Base-by-base conservation (phyloP, 352 stramenopile genomes). In the Pythium aristosporum region DNA sequence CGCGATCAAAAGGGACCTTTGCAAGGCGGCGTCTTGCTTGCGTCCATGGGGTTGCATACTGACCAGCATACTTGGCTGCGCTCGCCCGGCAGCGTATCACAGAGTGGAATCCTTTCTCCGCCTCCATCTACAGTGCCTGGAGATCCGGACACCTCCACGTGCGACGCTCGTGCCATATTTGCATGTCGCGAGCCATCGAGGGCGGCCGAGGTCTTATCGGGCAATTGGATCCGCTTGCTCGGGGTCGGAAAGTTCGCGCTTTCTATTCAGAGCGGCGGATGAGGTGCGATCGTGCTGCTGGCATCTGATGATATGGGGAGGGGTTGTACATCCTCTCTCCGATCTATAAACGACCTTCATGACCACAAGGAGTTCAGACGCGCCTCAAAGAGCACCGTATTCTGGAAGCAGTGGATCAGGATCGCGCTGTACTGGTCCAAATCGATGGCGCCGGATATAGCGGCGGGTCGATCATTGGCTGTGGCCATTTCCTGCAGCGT, bases 321-420 rank as follows among this genome's bases (percentile, higher is more conserved):
- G 10, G 8, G 5, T 21, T 46, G n/a, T 57, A 20, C 7, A 32
- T 34, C 11, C 7, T 7, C 34, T 1, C 0, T 5, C 5, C 28
- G 51, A 60, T 37, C 53, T 48, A 50, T 49, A 48, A 21, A 41
- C 28, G 20, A 39, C 2, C 39, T n/a, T 49, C 53, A 65, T 18
- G 61, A 39, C 59, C 59, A 68, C 50, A 59, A 68, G 1, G 48
- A n/a, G n/a, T 55, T 52, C 23, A 72, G 48, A 25, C 66, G 53
- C 20, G 49, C 41, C 20, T 62, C 46, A 43, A 72, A 68, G 5
- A 72, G 60, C 51, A 43, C 61, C 1, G 66, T 54, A 20, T 72
- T 68, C 23, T 63, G 49, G 39, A 72, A 32, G 42, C 57, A 44
- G 49, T 62, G 63, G 32, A 54, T 21, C 10, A 68, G 25, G 10